Evolutionary conservation across 2,329 filamentous ascomycete genomes (phyloP), one percentile per base, ranked within the genome.

Genomic region (Eutypella sp.): DNA sequence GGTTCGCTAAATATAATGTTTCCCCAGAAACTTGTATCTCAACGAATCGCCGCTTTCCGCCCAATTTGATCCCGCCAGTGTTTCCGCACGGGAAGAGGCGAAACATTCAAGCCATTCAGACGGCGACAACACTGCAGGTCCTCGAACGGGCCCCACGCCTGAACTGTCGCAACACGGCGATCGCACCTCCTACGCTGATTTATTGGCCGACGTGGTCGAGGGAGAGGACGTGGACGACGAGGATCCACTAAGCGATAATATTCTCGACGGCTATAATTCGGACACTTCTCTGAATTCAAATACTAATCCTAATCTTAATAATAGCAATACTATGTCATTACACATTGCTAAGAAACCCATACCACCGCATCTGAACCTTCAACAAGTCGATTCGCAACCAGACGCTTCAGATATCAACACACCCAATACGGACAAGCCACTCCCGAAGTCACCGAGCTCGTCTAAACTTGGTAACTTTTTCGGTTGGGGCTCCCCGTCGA

Each of bases 331-430:
- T 60, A 72, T 76, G 67, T 74, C 74, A 57, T 67, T 78, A 60
- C 69, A 71, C 58, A 63, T 58, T 43, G 51, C 69, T 41, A 69
- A 73, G 38, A 79, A 76, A 60, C 62, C 69, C 41, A 67, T 70
- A 48, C 76, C 75, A 57, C 76, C 73, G 48, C 75, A 79, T 53
- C 70, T 81, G 36, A 73, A 68, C 52, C 68, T 81, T 49, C 68
- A 70, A 51, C 65, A 65, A 47, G 64, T 39, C 10, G 69, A 57
- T 67, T 70, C 51, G 53, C 55, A 52, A 48, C 58, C 60, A 40
- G 48, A 56, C 40, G 57, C 45, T 22, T 52, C 56, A 49, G 57
- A 59, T 23, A 33, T 56, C 44, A 65, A 54, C 53, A 63, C 63
- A 55, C 68, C 69, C 8, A 67, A 74, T 52, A 68, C 75, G 36